Evolutionary conservation across 345 rosid genomes (phyloP).

Genomic region (Psidium guajava): DNA sequence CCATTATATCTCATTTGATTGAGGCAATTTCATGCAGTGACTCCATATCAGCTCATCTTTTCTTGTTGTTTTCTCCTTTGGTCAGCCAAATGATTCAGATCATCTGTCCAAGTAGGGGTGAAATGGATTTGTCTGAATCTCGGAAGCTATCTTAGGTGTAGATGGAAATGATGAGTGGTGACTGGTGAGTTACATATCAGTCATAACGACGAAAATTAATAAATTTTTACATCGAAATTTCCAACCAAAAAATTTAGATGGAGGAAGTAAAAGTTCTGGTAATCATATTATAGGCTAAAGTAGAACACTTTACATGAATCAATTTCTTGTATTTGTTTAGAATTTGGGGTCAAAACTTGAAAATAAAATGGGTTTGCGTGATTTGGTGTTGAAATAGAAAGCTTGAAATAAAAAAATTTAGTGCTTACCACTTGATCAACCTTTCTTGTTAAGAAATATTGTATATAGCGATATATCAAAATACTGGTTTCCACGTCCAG

Average conservation of each 20-base stretch:
- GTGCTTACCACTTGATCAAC: no score
- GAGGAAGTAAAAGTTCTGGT: neutral
- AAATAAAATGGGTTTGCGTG: no score
- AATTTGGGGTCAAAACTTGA: neutral
- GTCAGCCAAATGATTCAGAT: neutral
- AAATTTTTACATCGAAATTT: neutral
- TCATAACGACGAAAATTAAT: neutral
- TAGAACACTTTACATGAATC: neutral
- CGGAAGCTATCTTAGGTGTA: neutral
- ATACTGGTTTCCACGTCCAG: no score
- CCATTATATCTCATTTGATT: neutral
- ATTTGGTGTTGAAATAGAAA: no score
- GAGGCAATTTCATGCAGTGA: neutral
- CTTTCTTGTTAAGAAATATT: no score
- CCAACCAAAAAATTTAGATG: neutral
- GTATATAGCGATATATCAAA: no score
- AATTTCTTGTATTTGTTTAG: no score
- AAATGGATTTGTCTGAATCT: no score
- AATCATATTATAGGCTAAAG: neutral
- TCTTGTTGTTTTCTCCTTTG: no score
- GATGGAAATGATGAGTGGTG: neutral
- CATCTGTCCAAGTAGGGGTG: neutral
- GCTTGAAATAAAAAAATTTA: no score
- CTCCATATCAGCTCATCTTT: neutral
- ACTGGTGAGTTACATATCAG: neutral